These are phyloP conservation scores for Elongisporangium senticosum DNA, from an alignment of 352 stramenopile genomes.

Conservation along the genomic window DNA sequence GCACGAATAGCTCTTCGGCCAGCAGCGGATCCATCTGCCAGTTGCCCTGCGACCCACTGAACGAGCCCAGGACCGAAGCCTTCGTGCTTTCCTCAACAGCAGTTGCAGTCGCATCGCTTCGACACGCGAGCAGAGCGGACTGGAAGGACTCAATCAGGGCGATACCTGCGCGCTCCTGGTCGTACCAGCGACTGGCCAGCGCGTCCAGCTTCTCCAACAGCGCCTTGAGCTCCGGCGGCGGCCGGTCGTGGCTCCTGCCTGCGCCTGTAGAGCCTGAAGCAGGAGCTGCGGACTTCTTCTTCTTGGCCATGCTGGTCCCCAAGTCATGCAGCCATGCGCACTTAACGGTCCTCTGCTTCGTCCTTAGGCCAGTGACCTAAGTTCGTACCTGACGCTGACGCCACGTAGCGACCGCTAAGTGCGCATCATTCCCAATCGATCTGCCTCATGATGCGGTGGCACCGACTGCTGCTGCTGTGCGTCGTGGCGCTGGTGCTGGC, in stretches of 20 bases:
- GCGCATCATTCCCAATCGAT: constrained; percentile 8
- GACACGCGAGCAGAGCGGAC: constrained; percentile 42
- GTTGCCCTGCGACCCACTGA: constrained; percentile 26
- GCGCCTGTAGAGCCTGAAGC: constrained; percentile 1
- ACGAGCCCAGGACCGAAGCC: not conserved
- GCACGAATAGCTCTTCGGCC: constrained; percentile 56
- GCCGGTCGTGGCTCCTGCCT: not conserved
- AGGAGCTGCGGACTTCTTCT: constrained; percentile 23
- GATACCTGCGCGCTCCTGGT: constrained; percentile 62
- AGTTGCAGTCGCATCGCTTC: constrained; percentile 14
- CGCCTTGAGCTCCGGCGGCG: constrained; percentile 13
- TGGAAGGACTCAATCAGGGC: constrained; percentile 62
- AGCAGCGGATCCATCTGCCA: constrained; percentile 61
- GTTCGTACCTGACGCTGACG: not conserved
- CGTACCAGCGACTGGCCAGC: constrained; percentile 28
- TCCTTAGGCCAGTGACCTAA: not conserved
- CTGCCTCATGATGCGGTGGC: constrained; percentile 11
- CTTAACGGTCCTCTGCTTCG: not conserved
- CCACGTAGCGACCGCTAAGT: constrained; percentile 12
- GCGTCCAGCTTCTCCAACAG: constrained; percentile 34
- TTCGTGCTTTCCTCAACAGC: not conserved
- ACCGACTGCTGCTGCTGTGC: constrained; percentile 13
- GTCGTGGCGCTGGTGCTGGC: constrained; percentile 22
- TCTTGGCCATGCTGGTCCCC: constrained; percentile 28
- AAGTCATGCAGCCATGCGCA: not conserved